Evolutionary conservation across 2,329 filamentous ascomycete species (phyloP).

Genomic region (Talaromyces sp.): DNA sequence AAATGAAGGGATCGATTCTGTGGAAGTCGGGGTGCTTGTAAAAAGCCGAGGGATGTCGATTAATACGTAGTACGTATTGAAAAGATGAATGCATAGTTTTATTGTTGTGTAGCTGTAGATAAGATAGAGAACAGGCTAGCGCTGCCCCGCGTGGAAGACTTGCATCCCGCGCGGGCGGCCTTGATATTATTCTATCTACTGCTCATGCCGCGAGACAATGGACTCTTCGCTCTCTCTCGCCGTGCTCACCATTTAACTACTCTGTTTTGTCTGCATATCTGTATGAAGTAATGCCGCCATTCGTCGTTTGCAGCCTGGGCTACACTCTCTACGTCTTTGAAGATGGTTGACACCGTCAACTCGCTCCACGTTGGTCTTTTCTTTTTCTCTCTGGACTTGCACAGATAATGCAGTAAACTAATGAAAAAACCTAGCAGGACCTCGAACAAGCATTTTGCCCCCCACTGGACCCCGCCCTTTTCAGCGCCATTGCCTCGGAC

Average conservation of each 20-base stretch:
- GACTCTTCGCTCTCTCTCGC: neutral
- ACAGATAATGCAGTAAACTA: neutral
- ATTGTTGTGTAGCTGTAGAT: neutral
- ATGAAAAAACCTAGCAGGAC: conserved; percentile 19
- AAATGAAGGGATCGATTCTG: neutral
- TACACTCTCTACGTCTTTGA: conserved; percentile 16
- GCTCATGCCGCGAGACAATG: neutral
- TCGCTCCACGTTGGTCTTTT: conserved; percentile 5
- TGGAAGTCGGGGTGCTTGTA: neutral
- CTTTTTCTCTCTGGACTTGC: neutral
- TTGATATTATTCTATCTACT: too few relatives aligned
- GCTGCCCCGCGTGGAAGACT: neutral
- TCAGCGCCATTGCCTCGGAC: conserved; percentile 71
- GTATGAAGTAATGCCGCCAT: conserved; percentile 15
- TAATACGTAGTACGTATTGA: too few relatives aligned
- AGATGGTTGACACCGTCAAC: conserved; percentile 18
- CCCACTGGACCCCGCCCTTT: conserved; percentile 69
- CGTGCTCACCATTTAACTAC: neutral
- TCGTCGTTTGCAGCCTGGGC: conserved; percentile 9
- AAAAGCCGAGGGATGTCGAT: too few relatives aligned
- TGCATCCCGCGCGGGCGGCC: neutral
- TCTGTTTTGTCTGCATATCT: neutral
- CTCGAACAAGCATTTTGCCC: conserved; percentile 66
- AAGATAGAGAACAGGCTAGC: neutral
- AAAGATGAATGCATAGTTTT: neutral